Evolutionary conservation across 2,329 filamentous ascomycete genomes (phyloP), one percentile per base, ranked within the genome.

Genomic region (Emmonsiellopsis sp.): DNA sequence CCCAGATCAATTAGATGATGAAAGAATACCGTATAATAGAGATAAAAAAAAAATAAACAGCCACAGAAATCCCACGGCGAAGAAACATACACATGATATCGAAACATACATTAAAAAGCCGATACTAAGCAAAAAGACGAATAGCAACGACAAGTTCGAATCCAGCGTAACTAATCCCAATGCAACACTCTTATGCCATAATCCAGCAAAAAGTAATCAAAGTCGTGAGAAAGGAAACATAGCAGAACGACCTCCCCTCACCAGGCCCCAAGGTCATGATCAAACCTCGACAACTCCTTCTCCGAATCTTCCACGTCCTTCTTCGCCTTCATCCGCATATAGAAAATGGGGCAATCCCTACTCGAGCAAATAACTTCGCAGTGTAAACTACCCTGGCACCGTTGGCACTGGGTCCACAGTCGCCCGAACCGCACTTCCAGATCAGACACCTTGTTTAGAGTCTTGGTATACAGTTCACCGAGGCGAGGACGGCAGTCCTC

Each of bases 241-340:
- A 51, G 30, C 20, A n/a, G 31, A 26, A 15, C 5, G n/a, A 31
- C 0, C 15, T n/a, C 34, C 35, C 15, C 20, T 67, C 59, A 84
- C 81, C 81, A 84, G 31, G 88, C 81, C 54, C 86, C 85, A 63
- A 83, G 81, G 71, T 95, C 91, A 59, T 84, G 81, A 73, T 98
- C 93, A 72, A 98, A 98, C 62, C 93, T 78, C 62, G 81, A 81
- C 63, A 98, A 71, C 70, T 98, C 93, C 74, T 89, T 94, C 54
- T 91, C 89, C 1, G 85, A 86, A 73, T 98, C 93, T 70, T 97
- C 92, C 40, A 97, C 84, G 69, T 98, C 93, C 77, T 98, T 98
- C 80, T 96, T 95, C 34, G 92, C 92, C 79, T 98, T 98, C 93
- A 98, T 98, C 4, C 93, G 84, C 93, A 98, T 98, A 71, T 98